A percentile compares a stretch with the other conserved stretches of the same genome.
phyloP scores from a whole-genome alignment of 257 asterid genomes.

The Solanum acaule region DNA sequence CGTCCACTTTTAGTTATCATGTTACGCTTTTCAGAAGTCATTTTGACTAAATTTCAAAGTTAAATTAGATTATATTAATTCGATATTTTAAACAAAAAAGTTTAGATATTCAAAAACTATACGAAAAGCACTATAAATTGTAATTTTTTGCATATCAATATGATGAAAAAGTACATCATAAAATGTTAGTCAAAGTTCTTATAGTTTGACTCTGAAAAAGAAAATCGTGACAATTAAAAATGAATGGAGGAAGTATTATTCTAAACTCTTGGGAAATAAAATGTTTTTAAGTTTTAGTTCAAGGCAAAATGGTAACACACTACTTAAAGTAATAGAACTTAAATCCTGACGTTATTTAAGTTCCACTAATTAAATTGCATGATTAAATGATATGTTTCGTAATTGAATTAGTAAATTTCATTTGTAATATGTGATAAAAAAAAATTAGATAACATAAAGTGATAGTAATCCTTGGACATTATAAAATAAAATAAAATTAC shows the following conservation, averaged over 20 bases:
- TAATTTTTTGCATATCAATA: too few relatives aligned
- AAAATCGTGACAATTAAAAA: too few relatives aligned
- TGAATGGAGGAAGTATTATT: background rate
- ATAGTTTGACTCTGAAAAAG: too few relatives aligned
- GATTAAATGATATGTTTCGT: background rate
- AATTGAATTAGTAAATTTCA: background rate
- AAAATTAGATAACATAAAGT: background rate
- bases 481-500: too few relatives aligned
- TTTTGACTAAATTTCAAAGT: too few relatives aligned
- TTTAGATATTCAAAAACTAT: too few relatives aligned
- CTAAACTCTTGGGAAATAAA: background rate
- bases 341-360: background rate
- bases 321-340: background rate
- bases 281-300: background rate
- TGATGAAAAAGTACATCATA: too few relatives aligned
- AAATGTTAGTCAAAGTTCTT: too few relatives aligned
- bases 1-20: too few relatives aligned
- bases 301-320: background rate
- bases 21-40: rapidly evolving
- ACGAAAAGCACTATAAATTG: too few relatives aligned
- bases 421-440: background rate
- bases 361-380: background rate
- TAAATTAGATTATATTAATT: too few relatives aligned
- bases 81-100: too few relatives aligned
- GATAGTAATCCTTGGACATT: background rate